A percentile compares a stretch with the other conserved stretches of the same genome.
Evolutionary conservation across 768 basidiomycete genomes (phyloP).

Genomic region (Lentinula sp.): DNA sequence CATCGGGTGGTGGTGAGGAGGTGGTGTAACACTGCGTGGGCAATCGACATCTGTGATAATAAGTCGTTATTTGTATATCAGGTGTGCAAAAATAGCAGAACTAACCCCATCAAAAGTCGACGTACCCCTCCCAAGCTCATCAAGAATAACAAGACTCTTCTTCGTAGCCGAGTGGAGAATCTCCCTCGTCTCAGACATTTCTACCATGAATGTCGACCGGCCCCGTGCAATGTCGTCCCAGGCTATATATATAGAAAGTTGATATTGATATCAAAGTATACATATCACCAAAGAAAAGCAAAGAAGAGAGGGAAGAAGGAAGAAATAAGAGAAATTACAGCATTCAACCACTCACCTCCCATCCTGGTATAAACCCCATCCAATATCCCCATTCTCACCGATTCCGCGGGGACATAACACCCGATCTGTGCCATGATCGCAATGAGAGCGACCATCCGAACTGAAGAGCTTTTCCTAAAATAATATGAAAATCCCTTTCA

Average conservation of each 20-base stretch:
- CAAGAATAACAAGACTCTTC: constrained; percentile 81
- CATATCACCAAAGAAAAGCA: no score
- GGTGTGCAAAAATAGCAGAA: constrained; percentile 5
- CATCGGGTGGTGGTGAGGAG: constrained; percentile 52
- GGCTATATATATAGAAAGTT: constrained; percentile 34
- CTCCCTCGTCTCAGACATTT: constrained; percentile 90
- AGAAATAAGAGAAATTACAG: no score
- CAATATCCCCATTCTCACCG: constrained; percentile 69
- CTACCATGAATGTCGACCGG: constrained; percentile 95
- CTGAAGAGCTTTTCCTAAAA: constrained; percentile 74
- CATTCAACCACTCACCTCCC: constrained; percentile 52
- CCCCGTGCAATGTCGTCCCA: constrained; percentile 84
- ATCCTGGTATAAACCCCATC: constrained; percentile 86
- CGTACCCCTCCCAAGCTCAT: constrained; percentile 87
- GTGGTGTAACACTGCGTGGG: constrained; percentile 72
- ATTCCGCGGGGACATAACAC: constrained; percentile 80
- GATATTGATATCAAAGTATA: no score
- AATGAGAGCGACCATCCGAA: constrained; percentile 74
- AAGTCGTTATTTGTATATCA: background rate
- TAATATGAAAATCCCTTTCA: background rate
- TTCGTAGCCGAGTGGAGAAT: constrained; percentile 73
- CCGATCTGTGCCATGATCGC: constrained; percentile 89
- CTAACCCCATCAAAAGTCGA: constrained; percentile 84
- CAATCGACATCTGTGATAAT: constrained; percentile 70
- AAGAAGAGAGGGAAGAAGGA: no score